phyloP scores from a whole-genome alignment of 169 alveolate genomes.

The Toxoplasma gondii region DNA sequence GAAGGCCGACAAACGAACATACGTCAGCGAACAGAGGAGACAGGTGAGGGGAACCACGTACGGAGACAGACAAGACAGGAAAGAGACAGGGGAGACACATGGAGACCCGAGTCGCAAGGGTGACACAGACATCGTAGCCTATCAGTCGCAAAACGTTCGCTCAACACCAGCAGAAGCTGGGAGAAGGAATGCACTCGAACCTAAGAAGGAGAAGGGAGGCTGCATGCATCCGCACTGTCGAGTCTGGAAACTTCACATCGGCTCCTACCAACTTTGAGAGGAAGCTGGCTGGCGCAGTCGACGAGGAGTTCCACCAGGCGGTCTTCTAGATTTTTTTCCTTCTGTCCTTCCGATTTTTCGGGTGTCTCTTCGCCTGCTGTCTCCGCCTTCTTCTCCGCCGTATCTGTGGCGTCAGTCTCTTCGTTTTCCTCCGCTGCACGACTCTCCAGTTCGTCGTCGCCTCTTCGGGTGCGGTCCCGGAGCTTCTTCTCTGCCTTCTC shows the following conservation, averaged over 20 bases:
- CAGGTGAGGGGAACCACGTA: too few species aligned
- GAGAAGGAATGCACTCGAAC: too few species aligned
- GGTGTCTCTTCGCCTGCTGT: not conserved
- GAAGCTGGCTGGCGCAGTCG: constrained; percentile 18
- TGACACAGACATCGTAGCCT: too few species aligned
- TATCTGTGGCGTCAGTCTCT: not conserved
- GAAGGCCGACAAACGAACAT: not conserved
- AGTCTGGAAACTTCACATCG: too few species aligned
- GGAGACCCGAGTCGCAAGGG: not conserved
- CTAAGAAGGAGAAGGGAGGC: too few species aligned
- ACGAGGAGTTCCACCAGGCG: not conserved
- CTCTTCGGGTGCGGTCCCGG: not conserved
- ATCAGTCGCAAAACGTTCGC: too few species aligned
- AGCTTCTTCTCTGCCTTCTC: not conserved
- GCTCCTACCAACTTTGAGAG: constrained; percentile 21
- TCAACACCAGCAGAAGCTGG: too few species aligned
- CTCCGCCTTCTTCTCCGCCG: not conserved
- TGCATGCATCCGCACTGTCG: too few species aligned
- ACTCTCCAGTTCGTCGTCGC: not conserved
- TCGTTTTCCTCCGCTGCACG: not conserved
- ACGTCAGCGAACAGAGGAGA: not conserved
- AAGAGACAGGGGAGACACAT: not conserved
- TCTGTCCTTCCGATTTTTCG: not conserved
- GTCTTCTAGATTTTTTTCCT: not conserved
- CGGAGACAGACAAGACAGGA: not conserved